phyloP scores from a whole-genome alignment of 2,329 filamentous ascomycete genomes.

The Eutypella sp. region DNA sequence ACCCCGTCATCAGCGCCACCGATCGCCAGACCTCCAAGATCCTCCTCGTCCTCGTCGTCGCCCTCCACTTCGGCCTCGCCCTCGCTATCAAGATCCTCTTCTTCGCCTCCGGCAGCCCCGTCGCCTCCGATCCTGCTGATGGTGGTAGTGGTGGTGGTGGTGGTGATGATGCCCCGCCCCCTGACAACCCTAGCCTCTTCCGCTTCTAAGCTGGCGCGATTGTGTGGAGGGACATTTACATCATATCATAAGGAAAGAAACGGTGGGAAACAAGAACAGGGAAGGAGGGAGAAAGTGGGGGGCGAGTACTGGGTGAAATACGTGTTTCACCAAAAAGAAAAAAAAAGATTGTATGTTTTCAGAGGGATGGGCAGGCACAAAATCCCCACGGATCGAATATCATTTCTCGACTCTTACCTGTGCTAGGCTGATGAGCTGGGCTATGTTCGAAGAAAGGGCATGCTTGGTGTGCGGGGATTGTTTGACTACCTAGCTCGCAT shows the following conservation, averaged over 20 bases:
- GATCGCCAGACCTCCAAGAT: constrained; percentile 89
- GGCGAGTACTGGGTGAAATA: too few species aligned
- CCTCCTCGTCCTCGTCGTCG: constrained; percentile 76
- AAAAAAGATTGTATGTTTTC: too few species aligned
- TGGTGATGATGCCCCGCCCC: constrained; percentile 11
- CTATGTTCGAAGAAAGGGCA: too few species aligned
- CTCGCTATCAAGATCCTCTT: constrained; percentile 96
- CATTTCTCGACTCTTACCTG: too few species aligned
- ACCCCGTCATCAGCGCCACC: constrained; percentile 86
- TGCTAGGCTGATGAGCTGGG: too few species aligned
- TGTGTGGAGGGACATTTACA: too few species aligned
- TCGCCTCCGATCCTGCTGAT: constrained; percentile 26
- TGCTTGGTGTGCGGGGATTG: too few species aligned
- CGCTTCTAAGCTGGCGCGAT: constrained; percentile 9
- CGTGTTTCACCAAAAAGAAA: too few species aligned
- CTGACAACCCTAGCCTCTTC: constrained; percentile 7
- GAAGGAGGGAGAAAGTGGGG: background rate
- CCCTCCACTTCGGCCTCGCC: constrained; percentile 81
- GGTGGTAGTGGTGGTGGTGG: constrained; percentile 7
- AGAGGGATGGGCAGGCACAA: too few species aligned
- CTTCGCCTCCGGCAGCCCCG: constrained; percentile 76
- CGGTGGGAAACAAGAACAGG: background rate
- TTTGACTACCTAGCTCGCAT: too few species aligned
- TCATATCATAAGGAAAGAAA: background rate
- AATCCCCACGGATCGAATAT: too few species aligned